Base-by-base conservation (phyloP, 2,329 filamentous ascomycete genomes). In the Paramyrothecium roridum region DNA sequence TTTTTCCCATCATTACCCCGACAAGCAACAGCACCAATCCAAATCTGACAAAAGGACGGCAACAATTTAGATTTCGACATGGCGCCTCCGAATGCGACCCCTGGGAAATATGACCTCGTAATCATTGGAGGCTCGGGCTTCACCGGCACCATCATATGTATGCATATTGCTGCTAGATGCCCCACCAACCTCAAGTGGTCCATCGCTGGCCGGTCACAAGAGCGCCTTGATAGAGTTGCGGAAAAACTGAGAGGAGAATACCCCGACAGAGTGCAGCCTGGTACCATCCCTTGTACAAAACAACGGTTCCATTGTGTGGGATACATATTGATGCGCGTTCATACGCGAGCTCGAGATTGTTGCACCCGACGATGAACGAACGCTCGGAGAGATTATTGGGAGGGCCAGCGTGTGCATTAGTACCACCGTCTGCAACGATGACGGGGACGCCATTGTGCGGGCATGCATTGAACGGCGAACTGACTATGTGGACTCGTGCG, bases 111-210 rank as follows among this genome's bases (percentile, higher is more conserved):
- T 22, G 50, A 21, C 19, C 43, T 52, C 33, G 34, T 52, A n/a
- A 33, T 52, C 4, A 2, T 52, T 30, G 50, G 50, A 52, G 50
- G 30, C 26, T 20, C 50, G 7, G 50, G 50, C 10, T 45, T 52
- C 30, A 52, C 50, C 30, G 50, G 50, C 33, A 45, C 50, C 8
- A 40, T 52, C 30, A 23, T 52, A 19, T 40, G 50, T 37, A 40
- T 17, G 22, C 37, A 52, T 33, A 52, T 52, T 22, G 50, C 50
- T 43, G 50, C 50, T 33, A 52, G 43, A 2, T 37, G 43, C 17
- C 50, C 50, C 50, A 52, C 33, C 8, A 45, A 52, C 21, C 50
- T 52, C 30, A 40, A 52, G 20, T 52, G 50, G 50, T 4, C 50
- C 3, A 43, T 52, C 21, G 37, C 50, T 37, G 50, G 50, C 12